A percentile compares a stretch with the other conserved stretches of the same genome.
phyloP scores from a whole-genome alignment of 23 red algal species.

The Gracilaria caudata region DNA sequence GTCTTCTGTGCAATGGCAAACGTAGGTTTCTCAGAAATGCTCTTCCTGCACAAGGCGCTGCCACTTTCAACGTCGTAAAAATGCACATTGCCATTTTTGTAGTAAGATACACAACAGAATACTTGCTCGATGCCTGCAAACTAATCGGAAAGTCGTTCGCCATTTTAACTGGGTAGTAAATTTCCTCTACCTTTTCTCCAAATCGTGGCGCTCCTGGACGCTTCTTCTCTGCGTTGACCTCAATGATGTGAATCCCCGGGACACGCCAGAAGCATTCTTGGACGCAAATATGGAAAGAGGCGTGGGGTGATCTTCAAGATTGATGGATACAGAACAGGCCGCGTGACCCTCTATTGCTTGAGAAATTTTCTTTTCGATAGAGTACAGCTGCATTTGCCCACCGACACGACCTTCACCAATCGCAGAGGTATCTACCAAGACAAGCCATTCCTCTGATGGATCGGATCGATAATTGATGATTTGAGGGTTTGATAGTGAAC shows the following conservation, averaged over 20 bases:
- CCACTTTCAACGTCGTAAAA: conserved; percentile 85
- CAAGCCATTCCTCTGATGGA: conserved; percentile 62
- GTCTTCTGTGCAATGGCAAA: conserved; percentile 75
- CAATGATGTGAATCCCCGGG: conserved; percentile 71
- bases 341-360: conserved; percentile 90
- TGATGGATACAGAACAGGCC: conserved; percentile 65
- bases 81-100: conserved; percentile 95
- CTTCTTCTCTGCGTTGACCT: too few species aligned
- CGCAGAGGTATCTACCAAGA: conserved; percentile 57
- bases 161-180: conserved; percentile 85
- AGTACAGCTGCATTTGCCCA: conserved; percentile 90
- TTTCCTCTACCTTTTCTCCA: conserved; percentile 82
- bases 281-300: conserved; percentile 75
- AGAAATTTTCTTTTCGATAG: conserved; percentile 74
- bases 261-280: too few species aligned
- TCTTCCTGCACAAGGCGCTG: conserved; percentile 94
- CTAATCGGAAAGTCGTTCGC: conserved; percentile 82
- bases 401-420: conserved; percentile 39
- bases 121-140: conserved; percentile 71
- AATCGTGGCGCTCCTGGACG: conserved; percentile 77
- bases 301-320: conserved; percentile 30
- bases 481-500: conserved; percentile 65
- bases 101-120: conserved; percentile 80
- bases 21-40: conserved; percentile 80
- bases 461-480: conserved; percentile 77